Evolutionary conservation across 2,329 filamentous ascomycete species (phyloP), one percentile per base, ranked within the genome.

Genomic region (Phoma herbarum): DNA sequence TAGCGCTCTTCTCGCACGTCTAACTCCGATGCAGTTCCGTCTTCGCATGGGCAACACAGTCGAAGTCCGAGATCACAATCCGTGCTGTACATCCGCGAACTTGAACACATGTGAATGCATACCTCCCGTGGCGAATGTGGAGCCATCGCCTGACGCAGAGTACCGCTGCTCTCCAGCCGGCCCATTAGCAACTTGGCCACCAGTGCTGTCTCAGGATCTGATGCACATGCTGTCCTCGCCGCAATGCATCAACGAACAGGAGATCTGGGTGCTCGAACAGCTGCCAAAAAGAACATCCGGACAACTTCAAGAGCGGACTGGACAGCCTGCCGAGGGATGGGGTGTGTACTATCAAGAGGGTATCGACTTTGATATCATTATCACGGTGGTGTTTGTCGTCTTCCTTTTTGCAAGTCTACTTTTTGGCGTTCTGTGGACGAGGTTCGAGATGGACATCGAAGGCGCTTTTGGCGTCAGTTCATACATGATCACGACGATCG

Each of bases 321-420:
- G 63, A 1, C 20, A 70, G 12, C 66, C 68, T 4, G 66, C 62
- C 11, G 63, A 69, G 12, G 69, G 69, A 6, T 71, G 67, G 69
- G 67, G 70, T 3, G 43, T 55, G 2, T 67, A 71, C 44, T 71
- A 68, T 33, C 43, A 65, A 28, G 70, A 74, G 45, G 63, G 62
- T 1, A 62, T 62, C 57, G 61, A 70, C 23, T 52, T 41, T 16
- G 64, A 64, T 16, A 52, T 58, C 2, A 65, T 72, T 10, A 45
- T 60, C 0, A 7, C 60, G 6, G 20, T 58, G 12, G 39, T 70
- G 0, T 57, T 70, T 10, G 16, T 60, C 1, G 12, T 72, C 4
- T 68, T 68, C 20, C 2, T 71, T 0, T 1, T 62, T 1, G 59
- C 54, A 0, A 73, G 68, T 53, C 11, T 70, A 28, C 25, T 68